A percentile compares a stretch with the other conserved stretches of the same genome.
phyloP scores from a whole-genome alignment of 371 early-diverging fungal genomes.

The Coemansia sp. region DNA sequence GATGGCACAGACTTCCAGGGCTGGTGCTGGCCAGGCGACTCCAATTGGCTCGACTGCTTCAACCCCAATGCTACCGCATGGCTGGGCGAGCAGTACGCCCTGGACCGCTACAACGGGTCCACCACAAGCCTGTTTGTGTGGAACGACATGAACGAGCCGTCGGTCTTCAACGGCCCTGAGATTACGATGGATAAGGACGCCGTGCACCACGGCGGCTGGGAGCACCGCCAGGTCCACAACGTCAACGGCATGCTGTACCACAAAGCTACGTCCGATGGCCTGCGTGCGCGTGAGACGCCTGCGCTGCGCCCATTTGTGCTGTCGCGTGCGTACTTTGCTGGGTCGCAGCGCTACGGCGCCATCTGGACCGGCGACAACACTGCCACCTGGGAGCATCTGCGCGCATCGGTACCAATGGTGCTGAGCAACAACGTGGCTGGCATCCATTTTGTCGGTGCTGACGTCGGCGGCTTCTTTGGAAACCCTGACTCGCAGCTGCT shows the following conservation, averaged over 20 bases:
- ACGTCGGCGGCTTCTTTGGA: constrained; percentile 71
- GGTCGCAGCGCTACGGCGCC: constrained; percentile 63
- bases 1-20: constrained; percentile 75
- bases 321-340: constrained; percentile 69
- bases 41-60: constrained; percentile 67
- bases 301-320: constrained; percentile 70
- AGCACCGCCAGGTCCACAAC: constrained; percentile 60
- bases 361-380: constrained; percentile 73
- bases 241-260: constrained; percentile 65
- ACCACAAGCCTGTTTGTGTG: constrained; percentile 62
- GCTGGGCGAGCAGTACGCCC: constrained; percentile 68
- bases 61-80: constrained; percentile 69
- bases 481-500: constrained; percentile 62
- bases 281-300: constrained; percentile 62
- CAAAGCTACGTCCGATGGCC: constrained; percentile 59
- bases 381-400: constrained; percentile 58
- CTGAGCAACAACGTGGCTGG: constrained; percentile 69
- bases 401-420: constrained; percentile 60
- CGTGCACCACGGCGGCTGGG: constrained; percentile 54
- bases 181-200: constrained; percentile 55
- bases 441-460: constrained; percentile 66
- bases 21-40: constrained; percentile 70
- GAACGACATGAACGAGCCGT: constrained; percentile 75
- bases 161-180: constrained; percentile 61
- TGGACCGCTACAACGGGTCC: constrained; percentile 53